Percentiles rank a stretch among this genome's conserved stretches.
Evolutionary conservation across 306 rosid genomes (phyloP).

Genomic region (Sophora flavescens): DNA sequence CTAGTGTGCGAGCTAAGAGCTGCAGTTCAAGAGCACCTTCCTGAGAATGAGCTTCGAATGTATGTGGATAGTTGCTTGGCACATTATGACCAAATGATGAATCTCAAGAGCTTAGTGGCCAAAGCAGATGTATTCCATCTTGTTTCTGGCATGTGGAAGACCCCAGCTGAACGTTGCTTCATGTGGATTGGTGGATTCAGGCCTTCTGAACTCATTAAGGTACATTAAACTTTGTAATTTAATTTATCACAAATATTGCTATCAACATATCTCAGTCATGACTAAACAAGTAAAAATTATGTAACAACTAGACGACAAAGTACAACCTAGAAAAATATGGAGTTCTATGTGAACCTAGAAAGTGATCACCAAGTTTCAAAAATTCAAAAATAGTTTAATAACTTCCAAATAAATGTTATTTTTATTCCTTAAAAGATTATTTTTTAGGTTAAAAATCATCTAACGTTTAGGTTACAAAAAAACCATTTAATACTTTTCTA

Average conservation of each 20-base stretch:
- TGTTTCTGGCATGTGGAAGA: constrained; percentile 92
- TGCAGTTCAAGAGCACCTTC: constrained; percentile 81
- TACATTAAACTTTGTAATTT: constrained; percentile 23
- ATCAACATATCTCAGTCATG: neutral
- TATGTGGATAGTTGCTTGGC: constrained; percentile 77
- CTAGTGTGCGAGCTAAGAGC: constrained; percentile 85
- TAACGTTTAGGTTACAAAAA: too few species aligned
- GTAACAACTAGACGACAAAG: constrained; percentile 43
- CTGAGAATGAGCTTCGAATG: constrained; percentile 79
- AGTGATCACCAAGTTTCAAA: neutral
- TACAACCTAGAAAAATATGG: constrained; percentile 3
- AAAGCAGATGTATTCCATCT: constrained; percentile 85
- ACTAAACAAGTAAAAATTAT: constrained; percentile 33
- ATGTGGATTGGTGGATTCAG: constrained; percentile 96
- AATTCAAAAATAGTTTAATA: too few species aligned
- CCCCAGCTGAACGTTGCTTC: constrained; percentile 94
- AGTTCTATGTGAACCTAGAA: neutral
- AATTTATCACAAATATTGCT: neutral
- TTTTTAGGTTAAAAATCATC: too few species aligned
- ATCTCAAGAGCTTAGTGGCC: constrained; percentile 77
- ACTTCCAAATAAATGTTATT: too few species aligned
- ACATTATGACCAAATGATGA: constrained; percentile 73
- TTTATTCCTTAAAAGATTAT: too few species aligned
- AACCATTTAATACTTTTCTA: neutral
- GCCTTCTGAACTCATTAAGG: constrained; percentile 97